Conservation (phyloP, 768 basidiomycete genomes). For the Favolaschia claudopus region DNA sequence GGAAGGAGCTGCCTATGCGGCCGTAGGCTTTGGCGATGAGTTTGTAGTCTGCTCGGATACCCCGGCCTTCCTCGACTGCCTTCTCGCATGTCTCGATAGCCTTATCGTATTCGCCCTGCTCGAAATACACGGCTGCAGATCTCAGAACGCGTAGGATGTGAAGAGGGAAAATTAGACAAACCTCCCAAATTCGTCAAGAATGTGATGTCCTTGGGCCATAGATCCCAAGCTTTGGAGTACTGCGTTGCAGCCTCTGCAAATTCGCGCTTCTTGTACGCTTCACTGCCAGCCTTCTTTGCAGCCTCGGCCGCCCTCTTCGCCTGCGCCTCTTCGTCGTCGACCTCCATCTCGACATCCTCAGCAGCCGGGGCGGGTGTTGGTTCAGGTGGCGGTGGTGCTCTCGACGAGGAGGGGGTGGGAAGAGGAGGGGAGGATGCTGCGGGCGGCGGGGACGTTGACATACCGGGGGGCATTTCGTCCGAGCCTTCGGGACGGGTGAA, state of each 20-base stretch:
- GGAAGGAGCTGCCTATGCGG: conserved; percentile 86
- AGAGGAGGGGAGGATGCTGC: conserved; percentile 47
- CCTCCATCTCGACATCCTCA: conserved; percentile 76
- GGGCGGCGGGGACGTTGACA: conserved; percentile 44
- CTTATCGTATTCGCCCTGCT: conserved; percentile 91
- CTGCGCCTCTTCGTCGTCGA: conserved; percentile 72
- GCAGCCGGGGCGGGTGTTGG: conserved; percentile 44
- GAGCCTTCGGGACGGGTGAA: conserved; percentile 87
- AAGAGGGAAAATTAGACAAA: conserved; percentile 32
- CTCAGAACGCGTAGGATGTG: background rate
- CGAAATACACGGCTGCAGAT: conserved; percentile 84
- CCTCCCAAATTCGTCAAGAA: conserved; percentile 92
- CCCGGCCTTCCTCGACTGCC: conserved; percentile 95
- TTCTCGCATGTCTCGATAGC: conserved; percentile 92
- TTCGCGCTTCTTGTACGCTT: conserved; percentile 86
- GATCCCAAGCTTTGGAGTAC: conserved; percentile 91
- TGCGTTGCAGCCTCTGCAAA: conserved; percentile 78
- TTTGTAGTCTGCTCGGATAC: conserved; percentile 93
- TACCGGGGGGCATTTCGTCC: conserved; percentile 74
- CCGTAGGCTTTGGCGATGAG: conserved; percentile 94
- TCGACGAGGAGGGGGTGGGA: conserved; percentile 55
- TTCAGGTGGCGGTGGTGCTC: conserved; percentile 41
- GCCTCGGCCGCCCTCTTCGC: conserved; percentile 81
- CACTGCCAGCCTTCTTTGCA: conserved; percentile 80
- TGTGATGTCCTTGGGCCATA: conserved; percentile 92